A percentile compares a stretch with the other conserved stretches of the same genome.
phyloP scores from a whole-genome alignment of 1,284 basidiomycete species.

The Leccinum variabile region DNA sequence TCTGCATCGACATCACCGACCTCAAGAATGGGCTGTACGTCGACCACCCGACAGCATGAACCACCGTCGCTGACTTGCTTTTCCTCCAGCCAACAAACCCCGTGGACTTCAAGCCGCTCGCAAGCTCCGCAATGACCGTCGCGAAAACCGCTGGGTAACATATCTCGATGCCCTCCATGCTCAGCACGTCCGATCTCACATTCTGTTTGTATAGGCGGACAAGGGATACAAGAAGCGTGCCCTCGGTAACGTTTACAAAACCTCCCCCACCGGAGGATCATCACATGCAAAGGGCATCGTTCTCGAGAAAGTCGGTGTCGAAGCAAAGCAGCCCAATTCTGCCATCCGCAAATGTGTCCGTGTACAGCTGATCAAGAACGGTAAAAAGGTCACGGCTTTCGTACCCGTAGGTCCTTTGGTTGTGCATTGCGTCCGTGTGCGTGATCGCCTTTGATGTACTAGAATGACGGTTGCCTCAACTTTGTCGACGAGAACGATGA shows the following conservation, averaged over 20 bases:
- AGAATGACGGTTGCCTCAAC: conserved; percentile 99
- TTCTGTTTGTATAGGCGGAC: conserved; percentile 70
- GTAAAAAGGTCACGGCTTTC: conserved; percentile 97
- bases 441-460: conserved; percentile 23
- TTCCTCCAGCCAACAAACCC: conserved; percentile 86
- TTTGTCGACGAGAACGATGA: conserved; percentile 99
- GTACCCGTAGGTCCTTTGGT: conserved; percentile 50
- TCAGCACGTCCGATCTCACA: conserved; percentile 15
- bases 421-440: background rate
- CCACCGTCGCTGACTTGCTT: conserved; percentile 14
- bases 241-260: conserved; percentile 99
- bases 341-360: conserved; percentile 99
- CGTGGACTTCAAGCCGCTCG: conserved; percentile 99
- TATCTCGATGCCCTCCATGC: conserved; percentile 18
- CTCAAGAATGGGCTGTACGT: conserved; percentile 83
- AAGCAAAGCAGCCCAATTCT: conserved; percentile 99
- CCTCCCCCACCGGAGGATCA: conserved; percentile 98
- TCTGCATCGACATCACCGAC: conserved; percentile 46
- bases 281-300: conserved; percentile 99
- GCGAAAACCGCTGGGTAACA: conserved; percentile 95
- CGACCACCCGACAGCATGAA: conserved; percentile 21
- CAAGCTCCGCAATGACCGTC: conserved; percentile 93
- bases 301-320: conserved; percentile 95
- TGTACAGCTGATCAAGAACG: conserved; percentile 99
- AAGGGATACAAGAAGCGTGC: conserved; percentile 99